Evolutionary conservation across 2,329 filamentous ascomycete species (phyloP), one percentile per base, ranked within the genome.

Genomic region (Sporothrix humicola): DNA sequence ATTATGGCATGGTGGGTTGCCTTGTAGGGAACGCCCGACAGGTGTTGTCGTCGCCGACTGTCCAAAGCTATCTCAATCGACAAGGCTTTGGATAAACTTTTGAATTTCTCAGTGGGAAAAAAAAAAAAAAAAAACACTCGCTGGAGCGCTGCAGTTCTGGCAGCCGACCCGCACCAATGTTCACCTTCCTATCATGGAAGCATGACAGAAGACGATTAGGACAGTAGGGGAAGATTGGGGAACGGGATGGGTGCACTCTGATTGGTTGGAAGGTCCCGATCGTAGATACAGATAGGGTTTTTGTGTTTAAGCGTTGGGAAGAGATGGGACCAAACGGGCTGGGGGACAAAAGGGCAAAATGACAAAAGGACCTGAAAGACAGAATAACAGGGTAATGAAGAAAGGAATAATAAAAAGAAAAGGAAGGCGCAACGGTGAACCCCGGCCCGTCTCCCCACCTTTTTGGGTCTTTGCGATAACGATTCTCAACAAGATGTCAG

Each of bases 101-200:
- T 37, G 31, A 37, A 7, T 37, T 23, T 56, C 20, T 56, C 13
- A 15, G 17, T n/a, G 20, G 23, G n/a, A 56, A 48, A 48, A 48
- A 9, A 48, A 13, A 9, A 9, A 48, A 48, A 9, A 48, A 15
- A 7, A 37, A 23, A n/a, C 20, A 23, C 6, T 6, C 5, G 12
- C 6, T 0, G 9, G 13, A 54, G 66, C 66, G 66, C 48, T 42
- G 26, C 48, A 69, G 66, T 54, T 58, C n/a, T n/a, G 56, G 23
- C 46, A 65, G 59, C 52, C 52, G 15, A 31, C 54, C 52, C 72
- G 72, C 72, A 73, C 31, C 7, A 7, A 37, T 37, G 31, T 37
- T 37, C 31, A 37, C 72, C 72, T 73, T 73, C 72, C 72, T 65
- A 73, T 70, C 54, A 44, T 15, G 72, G 72, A 46, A 70, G n/a